Evolutionary conservation across 2,329 filamentous ascomycete genomes (phyloP).

Genomic region (Neopestalotiopsis sp.): DNA sequence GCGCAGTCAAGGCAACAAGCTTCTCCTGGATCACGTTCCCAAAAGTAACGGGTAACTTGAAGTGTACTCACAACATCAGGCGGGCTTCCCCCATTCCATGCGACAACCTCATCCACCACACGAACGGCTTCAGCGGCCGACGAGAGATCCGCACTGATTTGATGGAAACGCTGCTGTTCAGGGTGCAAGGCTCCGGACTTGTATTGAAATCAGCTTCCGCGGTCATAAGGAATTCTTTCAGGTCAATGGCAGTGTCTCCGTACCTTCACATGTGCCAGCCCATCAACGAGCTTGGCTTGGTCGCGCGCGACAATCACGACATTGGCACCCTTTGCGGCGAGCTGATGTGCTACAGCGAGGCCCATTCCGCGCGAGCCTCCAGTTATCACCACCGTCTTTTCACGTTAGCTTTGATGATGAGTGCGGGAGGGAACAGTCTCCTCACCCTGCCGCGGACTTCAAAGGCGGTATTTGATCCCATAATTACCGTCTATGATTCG

Average conservation of each 20-base stretch:
- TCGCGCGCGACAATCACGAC: constrained; percentile 72
- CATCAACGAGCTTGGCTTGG: constrained; percentile 60
- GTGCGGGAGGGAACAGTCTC: background rate
- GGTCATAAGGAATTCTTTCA: background rate
- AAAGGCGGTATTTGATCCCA: background rate
- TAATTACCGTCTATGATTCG: background rate
- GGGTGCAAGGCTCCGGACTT: constrained; percentile 55
- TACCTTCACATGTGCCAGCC: constrained; percentile 61
- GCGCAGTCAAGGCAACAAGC: background rate
- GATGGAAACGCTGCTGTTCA: constrained; percentile 63
- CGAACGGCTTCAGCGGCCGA: constrained; percentile 59
- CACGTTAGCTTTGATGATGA: background rate
- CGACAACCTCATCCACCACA: constrained; percentile 61
- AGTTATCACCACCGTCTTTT: constrained; percentile 58
- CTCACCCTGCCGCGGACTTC: background rate
- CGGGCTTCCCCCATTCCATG: constrained; percentile 64
- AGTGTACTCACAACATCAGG: constrained; percentile 55
- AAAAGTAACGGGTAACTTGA: background rate
- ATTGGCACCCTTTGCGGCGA: constrained; percentile 70
- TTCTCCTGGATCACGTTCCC: background rate
- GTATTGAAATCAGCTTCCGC: constrained; percentile 15
- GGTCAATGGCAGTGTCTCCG: constrained; percentile 12
- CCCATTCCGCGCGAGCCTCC: constrained; percentile 77
- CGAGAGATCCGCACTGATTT: constrained; percentile 70
- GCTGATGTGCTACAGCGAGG: constrained; percentile 61